Percentiles rank a stretch among this genome's conserved stretches.
phyloP scores from a whole-genome alignment of 2,329 filamentous ascomycete species.

The Paradendryphiella salina region DNA sequence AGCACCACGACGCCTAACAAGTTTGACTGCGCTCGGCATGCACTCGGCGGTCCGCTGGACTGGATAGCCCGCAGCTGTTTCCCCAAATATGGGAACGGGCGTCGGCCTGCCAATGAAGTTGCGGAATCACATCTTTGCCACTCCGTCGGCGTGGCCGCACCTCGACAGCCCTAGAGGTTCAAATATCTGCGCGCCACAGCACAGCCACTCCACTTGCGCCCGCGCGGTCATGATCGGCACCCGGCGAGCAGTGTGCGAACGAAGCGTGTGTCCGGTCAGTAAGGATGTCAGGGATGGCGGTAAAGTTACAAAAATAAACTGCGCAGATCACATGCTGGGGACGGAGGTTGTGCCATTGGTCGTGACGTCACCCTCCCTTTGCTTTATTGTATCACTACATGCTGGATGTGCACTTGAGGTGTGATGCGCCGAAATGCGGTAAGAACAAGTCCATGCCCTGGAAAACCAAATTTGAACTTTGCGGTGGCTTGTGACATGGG shows the following conservation, averaged over 20 bases:
- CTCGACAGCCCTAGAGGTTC: neutral
- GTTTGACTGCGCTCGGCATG: conserved; percentile 11
- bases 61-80: conserved; percentile 20
- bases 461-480: conserved; percentile 14
- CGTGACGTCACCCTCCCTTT: neutral
- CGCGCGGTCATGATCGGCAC: conserved; percentile 19
- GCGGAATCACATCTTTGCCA: conserved; percentile 22
- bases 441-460: conserved; percentile 13
- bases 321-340: neutral
- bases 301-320: conserved; percentile 10
- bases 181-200: conserved; percentile 30
- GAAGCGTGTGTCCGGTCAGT: conserved; percentile 13
- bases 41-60: conserved; percentile 19
- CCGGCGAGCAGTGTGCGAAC: conserved; percentile 3
- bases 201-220: conserved; percentile 25
- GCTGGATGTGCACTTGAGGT: neutral
- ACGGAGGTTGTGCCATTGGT: neutral
- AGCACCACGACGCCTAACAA: conserved; percentile 13
- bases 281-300: conserved; percentile 8
- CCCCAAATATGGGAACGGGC: conserved; percentile 12
- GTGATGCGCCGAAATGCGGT: conserved; percentile 9
- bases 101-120: conserved; percentile 17
- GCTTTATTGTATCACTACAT: neutral
- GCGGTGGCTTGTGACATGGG: conserved; percentile 20
- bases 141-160: conserved; percentile 31